These are phyloP conservation scores for Chlorophyllum brunneum DNA, from an alignment of 768 basidiomycete species.

Conservation along the genomic window DNA sequence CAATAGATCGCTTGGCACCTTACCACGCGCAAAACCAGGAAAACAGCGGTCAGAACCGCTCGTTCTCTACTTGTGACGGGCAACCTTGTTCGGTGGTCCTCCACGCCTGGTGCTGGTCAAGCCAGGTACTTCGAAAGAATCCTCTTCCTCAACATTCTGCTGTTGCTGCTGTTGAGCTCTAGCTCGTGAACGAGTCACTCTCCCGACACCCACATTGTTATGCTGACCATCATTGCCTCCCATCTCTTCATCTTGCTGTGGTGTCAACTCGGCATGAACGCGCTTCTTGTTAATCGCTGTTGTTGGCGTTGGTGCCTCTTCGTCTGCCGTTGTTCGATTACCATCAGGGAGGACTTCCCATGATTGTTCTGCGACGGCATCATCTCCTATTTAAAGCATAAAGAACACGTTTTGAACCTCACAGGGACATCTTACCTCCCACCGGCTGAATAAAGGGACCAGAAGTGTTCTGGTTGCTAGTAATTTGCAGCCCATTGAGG, in stretches of 20 bases:
- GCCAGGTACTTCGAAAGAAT: slow-evolving; percentile 12
- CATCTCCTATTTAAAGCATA: slow-evolving; percentile 1
- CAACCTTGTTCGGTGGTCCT: slow-evolving; percentile 11
- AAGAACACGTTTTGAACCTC: not conserved
- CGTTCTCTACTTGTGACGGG: slow-evolving; percentile 4
- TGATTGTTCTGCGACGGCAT: slow-evolving; percentile 50
- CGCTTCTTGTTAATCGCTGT: slow-evolving; percentile 35
- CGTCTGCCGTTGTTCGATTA: not conserved
- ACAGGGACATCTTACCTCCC: not conserved
- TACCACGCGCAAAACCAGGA: not conserved
- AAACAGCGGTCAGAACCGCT: not conserved
- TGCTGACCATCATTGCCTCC: not conserved
- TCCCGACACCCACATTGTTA: slow-evolving; percentile 7
- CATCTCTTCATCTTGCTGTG: slow-evolving; percentile 31
- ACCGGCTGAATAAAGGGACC: slow-evolving; percentile 31
- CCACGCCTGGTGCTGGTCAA: slow-evolving; percentile 8
- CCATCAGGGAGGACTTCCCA: slow-evolving; percentile 50
- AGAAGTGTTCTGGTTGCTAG: slow-evolving; percentile 13
- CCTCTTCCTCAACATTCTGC: slow-evolving; percentile 5
- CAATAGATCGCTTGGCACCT: not conserved
- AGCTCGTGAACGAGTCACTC: slow-evolving; percentile 9
- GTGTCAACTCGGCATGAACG: slow-evolving; percentile 37
- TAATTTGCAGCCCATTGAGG: slow-evolving; percentile 25
- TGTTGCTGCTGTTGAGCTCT: slow-evolving; percentile 11
- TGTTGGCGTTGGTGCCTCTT: slow-evolving; percentile 15